phyloP scores from a whole-genome alignment of 495 filamentous ascomycete species.

The Penicillium dipodomyicola region DNA sequence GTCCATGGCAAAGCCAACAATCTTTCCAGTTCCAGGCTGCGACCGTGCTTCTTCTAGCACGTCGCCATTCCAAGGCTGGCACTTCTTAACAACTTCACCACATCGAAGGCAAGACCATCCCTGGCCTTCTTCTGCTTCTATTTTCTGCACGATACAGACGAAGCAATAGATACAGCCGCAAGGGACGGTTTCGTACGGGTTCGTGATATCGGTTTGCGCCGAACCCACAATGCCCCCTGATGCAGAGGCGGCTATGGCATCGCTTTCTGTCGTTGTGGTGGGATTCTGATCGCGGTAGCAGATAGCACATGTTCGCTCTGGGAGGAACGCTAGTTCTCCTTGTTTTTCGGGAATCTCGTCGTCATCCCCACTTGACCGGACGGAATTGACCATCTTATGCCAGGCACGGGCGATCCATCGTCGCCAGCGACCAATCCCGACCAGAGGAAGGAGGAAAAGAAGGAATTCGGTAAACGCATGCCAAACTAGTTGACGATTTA shows the following conservation, averaged over 20 bases:
- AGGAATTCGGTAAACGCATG: constrained; percentile 98
- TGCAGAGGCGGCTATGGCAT: constrained; percentile 60
- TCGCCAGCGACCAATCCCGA: constrained; percentile 90
- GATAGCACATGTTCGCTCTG: constrained; percentile 95
- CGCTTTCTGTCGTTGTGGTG: constrained; percentile 59
- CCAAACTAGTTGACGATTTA: constrained; percentile 97
- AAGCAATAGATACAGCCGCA: constrained; percentile 96
- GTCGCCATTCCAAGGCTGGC: constrained; percentile 90
- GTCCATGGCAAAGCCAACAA: constrained; percentile 68
- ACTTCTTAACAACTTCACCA: constrained; percentile 80
- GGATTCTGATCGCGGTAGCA: constrained; percentile 93
- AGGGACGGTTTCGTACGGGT: constrained; percentile 88
- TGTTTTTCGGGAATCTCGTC: constrained; percentile 48
- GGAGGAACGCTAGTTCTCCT: constrained; percentile 81
- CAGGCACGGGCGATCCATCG: constrained; percentile 82
- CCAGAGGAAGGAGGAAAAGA: constrained; percentile 88
- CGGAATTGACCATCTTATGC: constrained; percentile 66
- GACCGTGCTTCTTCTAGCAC: constrained; percentile 60
- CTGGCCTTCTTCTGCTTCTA: constrained; percentile 92
- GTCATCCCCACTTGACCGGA: constrained; percentile 52
- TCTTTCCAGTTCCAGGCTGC: constrained; percentile 54
- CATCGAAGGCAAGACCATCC: constrained; percentile 95
- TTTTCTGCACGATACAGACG: constrained; percentile 85
- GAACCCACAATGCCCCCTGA: constrained; percentile 77
- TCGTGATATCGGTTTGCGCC: constrained; percentile 91